Conservation (phyloP, 2,329 filamentous ascomycete genomes). For the Scorias spongiosa region DNA sequence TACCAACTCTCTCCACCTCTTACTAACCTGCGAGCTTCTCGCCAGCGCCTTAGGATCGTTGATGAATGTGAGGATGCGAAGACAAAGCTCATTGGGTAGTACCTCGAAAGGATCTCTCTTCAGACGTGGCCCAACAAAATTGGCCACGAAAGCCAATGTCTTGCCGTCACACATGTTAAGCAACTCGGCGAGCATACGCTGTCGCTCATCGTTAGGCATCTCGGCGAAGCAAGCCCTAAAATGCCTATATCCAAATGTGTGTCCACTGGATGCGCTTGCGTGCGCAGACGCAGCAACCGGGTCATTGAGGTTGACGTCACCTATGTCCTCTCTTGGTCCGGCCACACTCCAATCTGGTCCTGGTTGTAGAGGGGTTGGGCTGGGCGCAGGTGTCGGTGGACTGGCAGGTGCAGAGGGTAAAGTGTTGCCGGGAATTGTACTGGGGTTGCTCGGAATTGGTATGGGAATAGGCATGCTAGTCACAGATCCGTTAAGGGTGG, state of each 20-base stretch:
- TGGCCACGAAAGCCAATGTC: slow-evolving; percentile 87
- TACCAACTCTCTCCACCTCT: slow-evolving; percentile 80
- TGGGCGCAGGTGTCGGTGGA: slow-evolving; percentile 52
- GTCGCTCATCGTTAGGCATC: slow-evolving; percentile 59
- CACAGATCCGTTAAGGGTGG: not conserved
- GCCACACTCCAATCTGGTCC: slow-evolving; percentile 62
- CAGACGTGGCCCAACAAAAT: slow-evolving; percentile 82
- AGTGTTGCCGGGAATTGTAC: slow-evolving; percentile 42
- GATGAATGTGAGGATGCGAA: slow-evolving; percentile 90
- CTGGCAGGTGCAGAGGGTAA: slow-evolving; percentile 50
- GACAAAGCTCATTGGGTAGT: slow-evolving; percentile 80
- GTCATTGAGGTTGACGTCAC: slow-evolving; percentile 26
- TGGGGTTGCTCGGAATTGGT: slow-evolving; percentile 28
- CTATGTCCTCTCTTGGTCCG: slow-evolving; percentile 67
- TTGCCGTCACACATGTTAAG: slow-evolving; percentile 91
- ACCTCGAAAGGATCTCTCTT: slow-evolving; percentile 94
- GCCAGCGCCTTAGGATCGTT: slow-evolving; percentile 92
- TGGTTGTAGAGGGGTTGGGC: slow-evolving; percentile 47
- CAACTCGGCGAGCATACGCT: slow-evolving; percentile 71
- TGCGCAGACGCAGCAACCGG: slow-evolving; percentile 8
- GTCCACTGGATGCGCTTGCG: slow-evolving; percentile 11
- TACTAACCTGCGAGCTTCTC: slow-evolving; percentile 88
- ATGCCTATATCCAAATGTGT: slow-evolving; percentile 43
- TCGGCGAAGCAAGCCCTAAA: slow-evolving; percentile 67
- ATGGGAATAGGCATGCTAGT: slow-evolving; percentile 25